A percentile compares a stretch with the other conserved stretches of the same genome.
These are phyloP conservation scores for Candida odintsovae DNA, from an alignment of 805 yeast species.

Conservation along the genomic window DNA sequence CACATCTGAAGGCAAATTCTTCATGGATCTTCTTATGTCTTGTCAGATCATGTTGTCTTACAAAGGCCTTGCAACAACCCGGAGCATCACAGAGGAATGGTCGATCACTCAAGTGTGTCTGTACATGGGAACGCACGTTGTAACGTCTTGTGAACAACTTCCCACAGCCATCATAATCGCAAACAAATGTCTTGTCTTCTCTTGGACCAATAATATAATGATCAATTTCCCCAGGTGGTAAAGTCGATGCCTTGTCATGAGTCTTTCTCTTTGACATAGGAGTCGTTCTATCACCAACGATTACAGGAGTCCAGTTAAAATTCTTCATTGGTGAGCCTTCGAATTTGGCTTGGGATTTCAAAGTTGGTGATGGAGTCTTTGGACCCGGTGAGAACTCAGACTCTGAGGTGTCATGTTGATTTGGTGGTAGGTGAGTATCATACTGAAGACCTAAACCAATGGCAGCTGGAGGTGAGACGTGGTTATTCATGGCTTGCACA, in stretches of 20 bases:
- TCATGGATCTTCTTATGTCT: conserved; percentile 87
- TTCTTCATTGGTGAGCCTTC: conserved; percentile 11
- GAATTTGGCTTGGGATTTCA: conserved; percentile 30
- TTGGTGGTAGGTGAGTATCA: not conserved
- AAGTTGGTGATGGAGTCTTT: conserved; percentile 40
- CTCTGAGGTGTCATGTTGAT: conserved; percentile 23
- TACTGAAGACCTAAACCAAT: not conserved
- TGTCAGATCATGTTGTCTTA: conserved; percentile 89
- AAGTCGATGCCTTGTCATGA: conserved; percentile 41
- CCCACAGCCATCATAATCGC: conserved; percentile 73
- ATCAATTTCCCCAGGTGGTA: conserved; percentile 89
- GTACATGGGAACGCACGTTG: conserved; percentile 91
- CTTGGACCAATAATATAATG: conserved; percentile 78
- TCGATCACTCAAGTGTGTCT: conserved; percentile 91
- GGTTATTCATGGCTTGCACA: not conserved
- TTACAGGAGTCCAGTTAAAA: conserved; percentile 22
- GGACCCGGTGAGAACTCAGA: conserved; percentile 29
- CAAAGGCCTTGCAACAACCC: conserved; percentile 79
- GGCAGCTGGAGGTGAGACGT: not conserved
- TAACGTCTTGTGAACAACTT: conserved; percentile 84
- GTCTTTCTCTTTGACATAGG: conserved; percentile 17
- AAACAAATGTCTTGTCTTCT: conserved; percentile 60
- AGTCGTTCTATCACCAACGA: conserved; percentile 10
- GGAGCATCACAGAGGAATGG: conserved; percentile 71
- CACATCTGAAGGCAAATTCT: conserved; percentile 67